Evolutionary conservation across 2,329 filamentous ascomycete species (phyloP).

Genomic region (Phoma sp.): DNA sequence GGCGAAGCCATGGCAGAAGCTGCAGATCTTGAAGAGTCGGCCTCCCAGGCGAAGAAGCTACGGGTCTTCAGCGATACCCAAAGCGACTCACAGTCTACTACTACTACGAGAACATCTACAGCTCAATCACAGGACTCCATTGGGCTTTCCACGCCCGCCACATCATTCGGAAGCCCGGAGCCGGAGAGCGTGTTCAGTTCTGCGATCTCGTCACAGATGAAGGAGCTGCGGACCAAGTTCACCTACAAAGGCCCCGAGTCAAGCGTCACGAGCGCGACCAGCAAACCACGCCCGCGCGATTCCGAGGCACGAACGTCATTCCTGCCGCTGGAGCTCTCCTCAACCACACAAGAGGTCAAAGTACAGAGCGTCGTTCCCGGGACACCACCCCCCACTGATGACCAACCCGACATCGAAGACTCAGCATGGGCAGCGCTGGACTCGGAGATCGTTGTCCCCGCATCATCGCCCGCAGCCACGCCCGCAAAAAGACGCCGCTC

Average conservation of each 20-base stretch:
- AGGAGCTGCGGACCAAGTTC: constrained; percentile 42
- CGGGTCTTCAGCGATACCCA: constrained; percentile 41
- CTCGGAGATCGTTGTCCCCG: constrained; percentile 42
- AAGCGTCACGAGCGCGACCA: constrained; percentile 4
- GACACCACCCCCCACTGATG: constrained; percentile 13
- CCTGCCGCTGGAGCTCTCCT: constrained; percentile 9
- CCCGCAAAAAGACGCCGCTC: constrained; percentile 28
- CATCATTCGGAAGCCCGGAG: constrained; percentile 40
- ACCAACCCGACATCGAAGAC: constrained; percentile 28
- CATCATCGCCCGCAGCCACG: constrained; percentile 35
- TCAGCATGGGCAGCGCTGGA: constrained; percentile 39
- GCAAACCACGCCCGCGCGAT: constrained; percentile 13
- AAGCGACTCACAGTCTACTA: constrained; percentile 40
- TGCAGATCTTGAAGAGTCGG: constrained; percentile 42
- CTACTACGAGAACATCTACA: constrained; percentile 31
- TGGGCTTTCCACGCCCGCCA: constrained; percentile 41
- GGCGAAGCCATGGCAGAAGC: constrained; percentile 52
- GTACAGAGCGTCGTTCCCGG: constrained; percentile 16
- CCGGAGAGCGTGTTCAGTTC: constrained; percentile 35
- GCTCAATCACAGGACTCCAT: constrained; percentile 35
- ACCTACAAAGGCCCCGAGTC: constrained; percentile 28
- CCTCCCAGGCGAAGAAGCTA: constrained; percentile 40
- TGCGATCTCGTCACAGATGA: constrained; percentile 38
- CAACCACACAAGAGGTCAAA: neutral
- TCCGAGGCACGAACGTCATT: constrained; percentile 17